Conservation (phyloP, 805 yeast species). For the Ogataea salicorniae region DNA sequence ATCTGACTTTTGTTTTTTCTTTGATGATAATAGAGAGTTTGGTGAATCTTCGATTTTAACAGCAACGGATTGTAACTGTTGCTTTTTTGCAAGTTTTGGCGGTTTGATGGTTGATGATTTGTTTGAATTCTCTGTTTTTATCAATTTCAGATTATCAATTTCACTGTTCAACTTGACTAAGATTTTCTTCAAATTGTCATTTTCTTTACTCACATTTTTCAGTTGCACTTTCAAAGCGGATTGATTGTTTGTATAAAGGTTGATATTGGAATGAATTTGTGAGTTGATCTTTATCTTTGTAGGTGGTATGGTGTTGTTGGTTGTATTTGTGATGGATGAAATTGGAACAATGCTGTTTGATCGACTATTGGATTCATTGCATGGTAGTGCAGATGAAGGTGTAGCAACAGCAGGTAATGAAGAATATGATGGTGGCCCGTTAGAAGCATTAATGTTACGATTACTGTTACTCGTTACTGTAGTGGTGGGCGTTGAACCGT, state of each 20-base stretch:
- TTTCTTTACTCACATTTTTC: conserved; percentile 39
- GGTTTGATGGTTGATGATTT: background rate
- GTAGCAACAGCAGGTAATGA: too few species aligned
- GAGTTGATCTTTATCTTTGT: conserved; percentile 26
- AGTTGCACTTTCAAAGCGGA: conserved; percentile 33
- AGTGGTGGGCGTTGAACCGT: background rate
- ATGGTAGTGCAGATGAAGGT: background rate
- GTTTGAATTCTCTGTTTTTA: conserved; percentile 15
- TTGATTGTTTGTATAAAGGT: conserved; percentile 27
- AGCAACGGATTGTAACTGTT: background rate
- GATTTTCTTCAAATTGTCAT: conserved; percentile 38
- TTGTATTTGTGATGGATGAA: background rate
- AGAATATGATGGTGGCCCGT: too few species aligned
- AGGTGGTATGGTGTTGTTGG: background rate
- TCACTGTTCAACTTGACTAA: conserved; percentile 36
- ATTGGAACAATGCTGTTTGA: background rate
- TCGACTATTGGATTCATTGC: background rate
- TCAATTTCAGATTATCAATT: conserved; percentile 29
- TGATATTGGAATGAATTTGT: conserved; percentile 33
- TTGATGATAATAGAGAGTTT: too few species aligned
- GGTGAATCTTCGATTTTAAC: too few species aligned
- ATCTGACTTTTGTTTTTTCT: too few species aligned
- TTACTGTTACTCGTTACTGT: background rate
- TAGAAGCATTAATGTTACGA: too few species aligned
- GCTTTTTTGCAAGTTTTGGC: background rate